These are phyloP conservation scores for Boletus barrowsii DNA, from an alignment of 768 basidiomycete species.

Conservation along the genomic window DNA sequence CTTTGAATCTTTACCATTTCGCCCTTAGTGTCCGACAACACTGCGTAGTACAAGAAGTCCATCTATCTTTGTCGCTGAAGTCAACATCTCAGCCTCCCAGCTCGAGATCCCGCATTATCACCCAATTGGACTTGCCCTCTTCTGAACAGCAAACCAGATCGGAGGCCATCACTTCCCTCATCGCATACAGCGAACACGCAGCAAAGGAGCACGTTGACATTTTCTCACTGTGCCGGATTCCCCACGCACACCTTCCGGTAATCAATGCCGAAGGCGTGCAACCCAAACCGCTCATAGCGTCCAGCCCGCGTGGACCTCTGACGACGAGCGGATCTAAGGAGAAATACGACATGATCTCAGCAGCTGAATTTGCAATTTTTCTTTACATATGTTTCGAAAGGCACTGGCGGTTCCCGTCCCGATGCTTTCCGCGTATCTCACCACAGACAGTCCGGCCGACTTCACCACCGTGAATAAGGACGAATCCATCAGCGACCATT, in stretches of 20 bases:
- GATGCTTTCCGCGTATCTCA: constrained; percentile 2
- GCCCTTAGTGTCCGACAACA: too few relatives aligned
- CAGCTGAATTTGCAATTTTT: constrained; percentile 10
- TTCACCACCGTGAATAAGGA: neutral
- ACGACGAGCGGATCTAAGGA: neutral
- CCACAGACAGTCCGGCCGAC: neutral
- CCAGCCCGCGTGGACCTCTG: neutral
- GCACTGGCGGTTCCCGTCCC: constrained; percentile 11
- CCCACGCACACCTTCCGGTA: neutral
- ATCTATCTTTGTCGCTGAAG: too few relatives aligned
- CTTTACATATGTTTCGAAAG: constrained; percentile 9
- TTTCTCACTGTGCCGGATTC: neutral
- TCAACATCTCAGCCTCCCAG: neutral
- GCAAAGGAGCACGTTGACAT: neutral
- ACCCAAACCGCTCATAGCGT: too few relatives aligned
- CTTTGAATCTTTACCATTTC: too few relatives aligned
- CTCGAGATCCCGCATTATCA: neutral
- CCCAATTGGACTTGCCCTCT: neutral
- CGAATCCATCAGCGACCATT: neutral
- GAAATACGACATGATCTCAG: constrained; percentile 9
- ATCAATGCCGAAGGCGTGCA: too few relatives aligned
- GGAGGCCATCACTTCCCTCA: neutral
- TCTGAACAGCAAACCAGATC: neutral
- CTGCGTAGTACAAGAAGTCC: too few relatives aligned
- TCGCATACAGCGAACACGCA: neutral